Evolutionary conservation across 129 eudicot genomes (phyloP).

Genomic region (Flaveria linearis): DNA sequence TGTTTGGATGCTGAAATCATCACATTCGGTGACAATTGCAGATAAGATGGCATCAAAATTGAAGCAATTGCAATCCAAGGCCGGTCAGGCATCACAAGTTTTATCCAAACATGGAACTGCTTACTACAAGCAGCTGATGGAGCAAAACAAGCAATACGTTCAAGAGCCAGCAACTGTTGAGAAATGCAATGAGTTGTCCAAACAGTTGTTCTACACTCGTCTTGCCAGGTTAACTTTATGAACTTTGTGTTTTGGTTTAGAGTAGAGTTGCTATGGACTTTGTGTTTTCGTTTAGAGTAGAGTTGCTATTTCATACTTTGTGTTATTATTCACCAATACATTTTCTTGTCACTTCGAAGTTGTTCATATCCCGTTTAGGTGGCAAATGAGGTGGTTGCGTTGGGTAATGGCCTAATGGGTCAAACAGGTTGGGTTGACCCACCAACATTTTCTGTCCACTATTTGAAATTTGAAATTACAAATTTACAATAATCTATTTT

Average conservation of each 20-base stretch:
- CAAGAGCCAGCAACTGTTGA: conserved; percentile 75
- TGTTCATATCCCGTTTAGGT: neutral
- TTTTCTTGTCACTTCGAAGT: neutral
- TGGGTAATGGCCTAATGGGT: no score
- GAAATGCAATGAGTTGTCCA: conserved; percentile 67
- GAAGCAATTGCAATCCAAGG: conserved; percentile 67
- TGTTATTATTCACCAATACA: neutral
- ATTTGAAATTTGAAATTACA: no score
- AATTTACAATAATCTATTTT: no score
- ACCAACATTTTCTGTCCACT: neutral
- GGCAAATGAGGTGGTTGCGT: neutral
- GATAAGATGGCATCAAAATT: no score
- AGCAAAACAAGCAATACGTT: conserved; percentile 70
- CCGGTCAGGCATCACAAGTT: conserved; percentile 58
- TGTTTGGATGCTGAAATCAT: conserved; percentile 15
- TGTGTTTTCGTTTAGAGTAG: neutral
- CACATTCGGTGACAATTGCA: conserved; percentile 25
- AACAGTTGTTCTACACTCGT: conserved; percentile 85
- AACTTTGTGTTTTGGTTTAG: neutral
- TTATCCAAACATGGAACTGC: conserved; percentile 59
- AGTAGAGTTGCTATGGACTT: neutral
- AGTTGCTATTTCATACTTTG: conserved; percentile 1
- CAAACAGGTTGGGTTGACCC: neutral
- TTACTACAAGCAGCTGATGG: conserved; percentile 80
- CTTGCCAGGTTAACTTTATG: conserved; percentile 65